Evolutionary conservation across 352 stramenopile genomes (phyloP), one percentile per base, ranked within the genome.

Genomic region (Globisporangium irregulare): DNA sequence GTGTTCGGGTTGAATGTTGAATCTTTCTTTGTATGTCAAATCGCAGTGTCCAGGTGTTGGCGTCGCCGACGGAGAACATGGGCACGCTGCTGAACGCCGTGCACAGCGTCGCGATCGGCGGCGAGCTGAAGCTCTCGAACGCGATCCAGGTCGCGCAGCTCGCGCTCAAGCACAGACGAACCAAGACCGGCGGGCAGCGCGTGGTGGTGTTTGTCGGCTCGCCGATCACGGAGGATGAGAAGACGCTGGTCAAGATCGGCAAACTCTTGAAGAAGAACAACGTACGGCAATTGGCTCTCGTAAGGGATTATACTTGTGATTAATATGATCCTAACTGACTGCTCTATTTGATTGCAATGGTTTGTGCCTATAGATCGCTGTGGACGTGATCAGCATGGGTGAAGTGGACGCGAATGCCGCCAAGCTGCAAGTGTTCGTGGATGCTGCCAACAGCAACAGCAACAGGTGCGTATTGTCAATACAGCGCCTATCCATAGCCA

Each of bases 221-320:
- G 20, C 95, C 95, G 27, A 92, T 98, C 62, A 82, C 84, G 14
- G 93, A 97, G 58, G 92, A 98, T 70, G 89, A 97, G 64, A 94
- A 96, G 70, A 78, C 81, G 61, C 76, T 97, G 57, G 87, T 85
- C n/a, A 99, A 99, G 80, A 97, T 98, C 60, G 97, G 95, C 73
- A 99, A 99, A 69, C 83, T 98, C 55, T 86, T 99, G 53, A 99
- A 99, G 84, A 99, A 99, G 86, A 99, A 99, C 83, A 99, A 99
- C 78, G 93, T 94, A 55, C 59, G 6, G 18, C 15, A 22, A 7
- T 20, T 7, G 18, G 43, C 5, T 22, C 79, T 72, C 4, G 9
- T 9, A 0, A 27, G 2, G 25, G 20, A 32, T 22, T 46, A 9
- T 24, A 7, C 12, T 51, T 34, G 7, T 43, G 20, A 38, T 14